Conservation (phyloP, 192 early-diverging fungal species). For the Gonapodya prolifera region DNA sequence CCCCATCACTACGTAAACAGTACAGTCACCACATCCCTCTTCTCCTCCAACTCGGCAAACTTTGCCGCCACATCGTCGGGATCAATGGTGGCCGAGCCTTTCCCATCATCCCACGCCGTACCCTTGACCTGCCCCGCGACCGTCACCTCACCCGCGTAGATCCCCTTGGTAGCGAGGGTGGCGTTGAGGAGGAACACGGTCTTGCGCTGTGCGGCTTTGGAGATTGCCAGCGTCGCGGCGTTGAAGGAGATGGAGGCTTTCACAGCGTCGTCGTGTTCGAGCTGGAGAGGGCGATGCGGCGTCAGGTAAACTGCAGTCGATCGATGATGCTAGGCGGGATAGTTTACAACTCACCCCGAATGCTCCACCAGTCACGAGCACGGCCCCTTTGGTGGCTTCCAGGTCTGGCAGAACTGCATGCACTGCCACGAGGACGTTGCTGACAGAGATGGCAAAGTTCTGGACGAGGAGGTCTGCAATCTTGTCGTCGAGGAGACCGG, state of each 20-base stretch:
- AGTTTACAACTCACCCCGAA: too few relatives aligned
- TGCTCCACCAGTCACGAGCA: conserved; percentile 20
- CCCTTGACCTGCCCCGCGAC: conserved; percentile 15
- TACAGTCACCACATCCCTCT: too few relatives aligned
- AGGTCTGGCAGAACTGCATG: conserved; percentile 10
- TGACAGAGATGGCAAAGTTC: conserved; percentile 2
- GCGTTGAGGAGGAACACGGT: conserved; percentile 14
- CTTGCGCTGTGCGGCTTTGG: conserved; percentile 20
- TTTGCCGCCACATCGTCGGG: not conserved
- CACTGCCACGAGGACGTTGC: conserved; percentile 10
- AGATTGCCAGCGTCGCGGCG: conserved; percentile 9
- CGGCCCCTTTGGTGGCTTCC: conserved; percentile 12
- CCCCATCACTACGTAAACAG: too few relatives aligned
- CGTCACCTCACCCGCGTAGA: conserved; percentile 22
- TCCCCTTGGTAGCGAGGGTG: conserved; percentile 13
- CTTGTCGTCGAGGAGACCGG: not conserved
- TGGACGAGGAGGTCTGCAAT: not conserved
- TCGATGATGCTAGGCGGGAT: too few relatives aligned
- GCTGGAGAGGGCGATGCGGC: too few relatives aligned
- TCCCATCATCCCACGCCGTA: conserved; percentile 12
- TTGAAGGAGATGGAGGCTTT: conserved; percentile 5
- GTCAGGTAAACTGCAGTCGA: too few relatives aligned
- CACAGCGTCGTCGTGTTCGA: conserved; percentile 9
- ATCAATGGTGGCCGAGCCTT: conserved; percentile 6
- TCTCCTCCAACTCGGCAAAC: not conserved